Evolutionary conservation across 2,329 filamentous ascomycete genomes (phyloP).

Genomic region (Ophiostoma perfectum): DNA sequence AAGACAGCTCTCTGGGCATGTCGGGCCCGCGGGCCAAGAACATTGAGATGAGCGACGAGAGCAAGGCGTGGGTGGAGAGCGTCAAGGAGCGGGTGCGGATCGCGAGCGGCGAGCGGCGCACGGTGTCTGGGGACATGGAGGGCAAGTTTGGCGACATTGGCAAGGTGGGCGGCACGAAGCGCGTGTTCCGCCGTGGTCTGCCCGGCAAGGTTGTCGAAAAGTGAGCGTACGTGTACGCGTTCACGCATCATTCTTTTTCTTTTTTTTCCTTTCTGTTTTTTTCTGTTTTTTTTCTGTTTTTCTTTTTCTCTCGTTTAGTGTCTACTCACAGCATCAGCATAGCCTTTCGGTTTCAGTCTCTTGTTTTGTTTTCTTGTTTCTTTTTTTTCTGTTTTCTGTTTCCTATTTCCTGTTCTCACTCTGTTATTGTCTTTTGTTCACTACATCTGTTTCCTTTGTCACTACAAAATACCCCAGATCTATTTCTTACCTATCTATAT

Average conservation of each 20-base stretch:
- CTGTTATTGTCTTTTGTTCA: not conserved
- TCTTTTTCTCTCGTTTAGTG: not conserved
- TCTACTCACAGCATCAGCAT: too few relatives aligned
- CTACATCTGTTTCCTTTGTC: slow-evolving; percentile 15
- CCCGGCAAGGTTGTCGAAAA: not conserved
- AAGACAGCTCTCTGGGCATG: slow-evolving; percentile 58
- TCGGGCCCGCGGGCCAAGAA: slow-evolving; percentile 64
- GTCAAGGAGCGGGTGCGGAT: slow-evolving; percentile 74
- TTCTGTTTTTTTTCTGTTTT: not conserved
- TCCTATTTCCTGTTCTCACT: not conserved
- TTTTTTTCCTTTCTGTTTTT: not conserved
- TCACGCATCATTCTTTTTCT: not conserved
- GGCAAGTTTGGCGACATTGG: slow-evolving; percentile 62
- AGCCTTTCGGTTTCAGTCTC: not conserved
- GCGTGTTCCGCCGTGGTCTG: slow-evolving; percentile 51
- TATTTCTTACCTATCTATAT: not conserved
- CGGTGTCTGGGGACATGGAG: slow-evolving; percentile 30
- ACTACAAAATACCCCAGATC: slow-evolving; percentile 19
- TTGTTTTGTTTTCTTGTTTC: not conserved
- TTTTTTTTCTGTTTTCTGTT: not conserved
- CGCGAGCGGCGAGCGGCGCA: slow-evolving; percentile 55
- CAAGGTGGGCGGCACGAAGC: slow-evolving; percentile 66
- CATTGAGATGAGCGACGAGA: slow-evolving; percentile 64
- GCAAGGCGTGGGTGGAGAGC: slow-evolving; percentile 73
- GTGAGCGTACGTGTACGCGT: not conserved